These are phyloP conservation scores for Teunomyces atbi DNA, from an alignment of 805 yeast species.

Conservation along the genomic window DNA sequence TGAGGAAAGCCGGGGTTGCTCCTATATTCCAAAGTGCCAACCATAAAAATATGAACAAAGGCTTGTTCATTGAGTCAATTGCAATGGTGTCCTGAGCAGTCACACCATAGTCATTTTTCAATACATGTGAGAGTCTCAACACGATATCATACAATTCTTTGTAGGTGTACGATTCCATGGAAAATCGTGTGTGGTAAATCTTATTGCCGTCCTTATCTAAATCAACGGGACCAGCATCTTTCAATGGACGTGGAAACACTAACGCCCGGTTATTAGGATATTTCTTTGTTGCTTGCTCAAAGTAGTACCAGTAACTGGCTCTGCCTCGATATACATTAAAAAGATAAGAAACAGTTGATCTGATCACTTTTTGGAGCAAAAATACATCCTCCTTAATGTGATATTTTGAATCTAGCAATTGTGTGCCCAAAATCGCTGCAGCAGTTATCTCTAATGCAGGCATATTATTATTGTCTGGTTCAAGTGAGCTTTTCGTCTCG, in stretches of 20 bases:
- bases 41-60: conserved; percentile 78
- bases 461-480: conserved; percentile 17
- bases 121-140: conserved; percentile 61
- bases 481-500: not conserved
- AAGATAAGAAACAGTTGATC: conserved; percentile 41
- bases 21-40: conserved; percentile 89
- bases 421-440: conserved; percentile 44
- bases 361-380: conserved; percentile 44
- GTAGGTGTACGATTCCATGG: conserved; percentile 65
- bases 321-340: conserved; percentile 34
- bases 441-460: conserved; percentile 38
- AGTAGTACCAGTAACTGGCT: conserved; percentile 67
- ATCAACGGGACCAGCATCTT: conserved; percentile 24
- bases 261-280: conserved; percentile 58
- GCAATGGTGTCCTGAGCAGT: conserved; percentile 68
- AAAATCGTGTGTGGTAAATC: conserved; percentile 54
- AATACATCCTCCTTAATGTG: conserved; percentile 53
- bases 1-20: conserved; percentile 82
- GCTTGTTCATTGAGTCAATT: conserved; percentile 76
- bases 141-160: conserved; percentile 64
- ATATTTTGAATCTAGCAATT: conserved; percentile 47
- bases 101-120: conserved; percentile 63
- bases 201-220: conserved; percentile 33
- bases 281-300: conserved; percentile 54
- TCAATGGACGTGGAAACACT: conserved; percentile 54